A percentile compares a stretch with the other conserved stretches of the same genome.
phyloP scores from a whole-genome alignment of 2,329 filamentous ascomycete species.

The Fusarium sp. region DNA sequence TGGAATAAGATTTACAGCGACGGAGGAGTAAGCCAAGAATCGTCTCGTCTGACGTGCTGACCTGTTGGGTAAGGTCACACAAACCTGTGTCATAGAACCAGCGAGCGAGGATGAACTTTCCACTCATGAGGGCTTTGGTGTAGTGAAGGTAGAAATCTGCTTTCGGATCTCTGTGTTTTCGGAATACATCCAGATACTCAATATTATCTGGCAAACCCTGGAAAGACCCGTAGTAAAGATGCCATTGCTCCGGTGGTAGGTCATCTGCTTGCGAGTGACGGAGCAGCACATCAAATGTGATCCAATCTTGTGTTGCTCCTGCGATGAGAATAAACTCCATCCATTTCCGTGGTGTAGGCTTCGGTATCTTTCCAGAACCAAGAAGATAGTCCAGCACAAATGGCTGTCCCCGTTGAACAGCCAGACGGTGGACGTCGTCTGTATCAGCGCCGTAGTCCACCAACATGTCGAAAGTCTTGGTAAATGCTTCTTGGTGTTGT shows the following conservation, averaged over 20 bases:
- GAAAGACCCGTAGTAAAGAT: background rate
- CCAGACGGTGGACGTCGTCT: background rate
- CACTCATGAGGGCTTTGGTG: background rate
- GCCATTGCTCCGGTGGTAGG: fast-evolving
- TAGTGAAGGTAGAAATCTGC: background rate
- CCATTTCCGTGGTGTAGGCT: background rate
- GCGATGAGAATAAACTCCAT: background rate
- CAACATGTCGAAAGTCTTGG: background rate
- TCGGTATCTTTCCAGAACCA: background rate
- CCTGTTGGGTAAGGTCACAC: background rate
- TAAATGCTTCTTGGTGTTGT: background rate
- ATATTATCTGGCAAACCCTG: fast-evolving
- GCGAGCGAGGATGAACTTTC: background rate
- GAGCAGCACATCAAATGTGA: background rate
- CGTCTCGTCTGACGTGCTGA: background rate
- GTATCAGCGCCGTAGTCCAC: background rate
- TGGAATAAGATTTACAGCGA: background rate
- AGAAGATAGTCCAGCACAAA: background rate
- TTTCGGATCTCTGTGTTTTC: fast-evolving
- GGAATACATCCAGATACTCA: background rate
- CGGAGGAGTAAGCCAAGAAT: background rate
- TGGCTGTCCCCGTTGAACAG: background rate
- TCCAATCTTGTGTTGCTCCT: background rate
- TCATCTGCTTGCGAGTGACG: background rate
- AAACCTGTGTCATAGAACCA: background rate